phyloP scores from a whole-genome alignment of 2,329 filamentous ascomycete species.

The Fusarium sp. region DNA sequence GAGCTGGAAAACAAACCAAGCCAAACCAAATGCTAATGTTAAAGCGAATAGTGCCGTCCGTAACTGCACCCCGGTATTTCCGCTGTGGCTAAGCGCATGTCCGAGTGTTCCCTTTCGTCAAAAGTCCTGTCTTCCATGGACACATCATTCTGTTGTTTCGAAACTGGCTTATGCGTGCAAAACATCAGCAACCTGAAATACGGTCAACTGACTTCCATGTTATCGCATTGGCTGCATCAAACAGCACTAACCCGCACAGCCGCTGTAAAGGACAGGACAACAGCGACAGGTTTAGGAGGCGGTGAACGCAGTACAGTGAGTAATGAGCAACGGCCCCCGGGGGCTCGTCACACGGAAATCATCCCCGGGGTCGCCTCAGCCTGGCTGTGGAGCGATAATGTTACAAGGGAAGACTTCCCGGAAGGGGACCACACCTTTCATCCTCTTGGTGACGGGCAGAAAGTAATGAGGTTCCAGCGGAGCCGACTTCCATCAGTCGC shows the following conservation, averaged over 20 bases:
- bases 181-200: conserved; percentile 25
- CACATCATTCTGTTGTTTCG: conserved; percentile 19
- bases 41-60: conserved; percentile 24
- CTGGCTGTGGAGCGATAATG: conserved; percentile 38
- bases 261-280: conserved; percentile 24
- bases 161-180: conserved; percentile 23
- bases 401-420: conserved; percentile 30
- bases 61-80: conserved; percentile 40
- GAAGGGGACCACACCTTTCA: conserved; percentile 29
- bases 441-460: conserved; percentile 18
- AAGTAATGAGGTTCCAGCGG: conserved; percentile 21
- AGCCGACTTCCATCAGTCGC: conserved; percentile 16
- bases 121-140: conserved; percentile 16
- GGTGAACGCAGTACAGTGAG: conserved; percentile 34
- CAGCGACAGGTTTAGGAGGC: conserved; percentile 34
- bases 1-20: conserved; percentile 3
- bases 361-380: conserved; percentile 39
- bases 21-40: conserved; percentile 14
- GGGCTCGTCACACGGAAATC: conserved; percentile 43
- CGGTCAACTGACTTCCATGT: conserved; percentile 31
- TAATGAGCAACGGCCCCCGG: conserved; percentile 31
- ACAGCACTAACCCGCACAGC: conserved; percentile 16
- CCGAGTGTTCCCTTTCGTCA: conserved; percentile 4
- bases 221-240: conserved; percentile 28
- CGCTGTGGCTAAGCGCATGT: conserved; percentile 40